These are phyloP conservation scores for Metschnikowia proteae DNA, from an alignment of 805 yeast genomes.

Conservation along the genomic window DNA sequence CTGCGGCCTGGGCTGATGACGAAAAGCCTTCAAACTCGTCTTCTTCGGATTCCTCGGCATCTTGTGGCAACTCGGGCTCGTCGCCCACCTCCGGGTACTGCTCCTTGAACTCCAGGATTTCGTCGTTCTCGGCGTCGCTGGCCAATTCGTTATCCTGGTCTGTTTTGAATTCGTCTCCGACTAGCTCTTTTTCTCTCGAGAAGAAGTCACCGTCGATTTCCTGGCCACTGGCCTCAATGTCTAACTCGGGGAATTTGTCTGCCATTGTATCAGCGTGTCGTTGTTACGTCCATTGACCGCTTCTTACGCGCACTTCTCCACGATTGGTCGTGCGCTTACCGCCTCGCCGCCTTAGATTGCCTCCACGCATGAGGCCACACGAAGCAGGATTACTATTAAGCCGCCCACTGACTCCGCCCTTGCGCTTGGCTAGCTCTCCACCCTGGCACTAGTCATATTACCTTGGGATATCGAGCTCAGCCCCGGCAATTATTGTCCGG, in stretches of 20 bases:
- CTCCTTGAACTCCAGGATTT: constrained; percentile 56
- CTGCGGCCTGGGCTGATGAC: constrained; percentile 12
- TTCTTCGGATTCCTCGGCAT: constrained; percentile 38
- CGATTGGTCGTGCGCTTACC: constrained; percentile 1
- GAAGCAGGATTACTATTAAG: too few relatives aligned
- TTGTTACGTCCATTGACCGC: neutral
- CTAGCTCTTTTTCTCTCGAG: constrained; percentile 60
- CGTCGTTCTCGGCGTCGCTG: constrained; percentile 33
- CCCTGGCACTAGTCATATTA: too few relatives aligned
- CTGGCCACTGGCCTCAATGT: constrained; percentile 28
- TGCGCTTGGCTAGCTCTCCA: too few relatives aligned
- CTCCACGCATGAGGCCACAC: too few relatives aligned
- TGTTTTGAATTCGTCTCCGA: constrained; percentile 70
- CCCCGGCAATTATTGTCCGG: too few relatives aligned
- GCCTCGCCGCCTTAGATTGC: neutral
- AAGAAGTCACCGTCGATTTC: constrained; percentile 53
- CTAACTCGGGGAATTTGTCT: constrained; percentile 71
- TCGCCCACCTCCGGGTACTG: constrained; percentile 58
- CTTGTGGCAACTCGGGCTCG: constrained; percentile 14
- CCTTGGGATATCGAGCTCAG: too few relatives aligned
- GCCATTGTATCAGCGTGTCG: constrained; percentile 42
- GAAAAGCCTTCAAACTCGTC: constrained; percentile 21
- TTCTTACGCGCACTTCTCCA: neutral
- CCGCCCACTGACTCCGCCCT: too few relatives aligned
- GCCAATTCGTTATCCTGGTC: constrained; percentile 53